Percentiles rank a stretch among this genome's conserved stretches.
phyloP scores from a whole-genome alignment of 2,329 filamentous ascomycete species.

The Exophiala alcalophila region DNA sequence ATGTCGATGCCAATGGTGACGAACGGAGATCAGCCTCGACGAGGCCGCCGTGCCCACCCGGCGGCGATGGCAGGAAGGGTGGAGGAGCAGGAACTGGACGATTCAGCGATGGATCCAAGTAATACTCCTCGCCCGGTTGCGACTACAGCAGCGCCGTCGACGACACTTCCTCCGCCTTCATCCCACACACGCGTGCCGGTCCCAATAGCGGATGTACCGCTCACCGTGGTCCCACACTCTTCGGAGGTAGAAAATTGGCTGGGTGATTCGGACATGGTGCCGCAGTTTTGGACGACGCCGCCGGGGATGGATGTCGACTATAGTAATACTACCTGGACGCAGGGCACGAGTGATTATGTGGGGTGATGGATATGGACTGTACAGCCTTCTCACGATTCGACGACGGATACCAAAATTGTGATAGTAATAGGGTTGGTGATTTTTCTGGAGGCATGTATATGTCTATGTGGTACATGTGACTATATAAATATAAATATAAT shows the following conservation, averaged over 20 bases:
- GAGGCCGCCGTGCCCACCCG: background rate
- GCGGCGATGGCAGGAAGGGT: background rate
- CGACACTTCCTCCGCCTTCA: background rate
- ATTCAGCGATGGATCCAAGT: background rate
- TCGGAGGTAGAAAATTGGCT: conserved; percentile 14
- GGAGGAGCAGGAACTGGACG: conserved; percentile 4
- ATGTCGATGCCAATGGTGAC: conserved; percentile 2
- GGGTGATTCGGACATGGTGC: conserved; percentile 14
- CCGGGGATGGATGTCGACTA: conserved; percentile 3
- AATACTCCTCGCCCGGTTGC: too few relatives aligned
- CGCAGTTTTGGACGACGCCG: conserved; percentile 12
- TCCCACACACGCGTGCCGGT: background rate
- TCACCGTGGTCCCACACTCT: conserved; percentile 4
- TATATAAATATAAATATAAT: too few relatives aligned
- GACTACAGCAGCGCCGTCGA: too few relatives aligned
- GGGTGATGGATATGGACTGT: too few relatives aligned
- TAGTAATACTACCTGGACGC: too few relatives aligned
- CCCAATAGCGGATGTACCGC: background rate
- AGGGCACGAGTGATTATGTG: conserved; percentile 5
- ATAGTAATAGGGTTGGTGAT: too few relatives aligned
- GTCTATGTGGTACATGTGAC: too few relatives aligned
- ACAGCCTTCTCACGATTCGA: too few relatives aligned
- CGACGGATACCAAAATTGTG: background rate
- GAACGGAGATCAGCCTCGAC: background rate
- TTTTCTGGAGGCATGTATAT: too few relatives aligned